Evolutionary conservation across 83 land plant genomes (phyloP).

Genomic region (Thuja plicata): DNA sequence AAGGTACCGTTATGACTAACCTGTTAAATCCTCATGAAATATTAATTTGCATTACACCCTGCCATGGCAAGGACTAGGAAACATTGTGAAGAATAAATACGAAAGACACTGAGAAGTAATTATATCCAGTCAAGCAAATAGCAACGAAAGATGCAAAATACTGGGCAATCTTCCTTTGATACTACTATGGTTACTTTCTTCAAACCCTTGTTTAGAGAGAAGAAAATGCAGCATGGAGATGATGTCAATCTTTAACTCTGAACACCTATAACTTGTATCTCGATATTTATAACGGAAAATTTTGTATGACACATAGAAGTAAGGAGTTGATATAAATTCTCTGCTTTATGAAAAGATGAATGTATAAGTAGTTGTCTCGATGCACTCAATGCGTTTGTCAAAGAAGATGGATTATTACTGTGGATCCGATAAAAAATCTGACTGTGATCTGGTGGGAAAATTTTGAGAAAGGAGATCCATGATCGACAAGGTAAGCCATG

Average conservation of each 20-base stretch:
- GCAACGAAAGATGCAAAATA: neutral
- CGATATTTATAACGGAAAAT: too few relatives aligned
- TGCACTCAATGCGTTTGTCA: neutral
- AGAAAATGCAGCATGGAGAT: neutral
- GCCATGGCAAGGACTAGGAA: too few relatives aligned
- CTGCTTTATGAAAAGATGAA: neutral
- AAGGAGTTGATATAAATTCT: neutral
- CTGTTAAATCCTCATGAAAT: too few relatives aligned
- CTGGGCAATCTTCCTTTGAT: too few relatives aligned
- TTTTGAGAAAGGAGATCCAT: too few relatives aligned
- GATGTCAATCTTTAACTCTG: neutral
- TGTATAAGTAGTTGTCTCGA: neutral
- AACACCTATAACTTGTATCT: too few relatives aligned
- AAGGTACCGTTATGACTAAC: too few relatives aligned
- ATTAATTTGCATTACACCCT: too few relatives aligned
- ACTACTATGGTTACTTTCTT: neutral
- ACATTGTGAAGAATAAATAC: neutral
- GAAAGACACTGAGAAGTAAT: neutral
- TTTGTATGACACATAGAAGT: neutral
- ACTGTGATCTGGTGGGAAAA: too few relatives aligned
- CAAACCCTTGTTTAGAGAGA: neutral
- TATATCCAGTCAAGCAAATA: neutral
- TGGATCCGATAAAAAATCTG: neutral
- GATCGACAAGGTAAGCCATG: too few relatives aligned
- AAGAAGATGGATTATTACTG: neutral